Evolutionary conservation across 139 green algal genomes (phyloP).

Genomic region (Chlorella sp.): DNA sequence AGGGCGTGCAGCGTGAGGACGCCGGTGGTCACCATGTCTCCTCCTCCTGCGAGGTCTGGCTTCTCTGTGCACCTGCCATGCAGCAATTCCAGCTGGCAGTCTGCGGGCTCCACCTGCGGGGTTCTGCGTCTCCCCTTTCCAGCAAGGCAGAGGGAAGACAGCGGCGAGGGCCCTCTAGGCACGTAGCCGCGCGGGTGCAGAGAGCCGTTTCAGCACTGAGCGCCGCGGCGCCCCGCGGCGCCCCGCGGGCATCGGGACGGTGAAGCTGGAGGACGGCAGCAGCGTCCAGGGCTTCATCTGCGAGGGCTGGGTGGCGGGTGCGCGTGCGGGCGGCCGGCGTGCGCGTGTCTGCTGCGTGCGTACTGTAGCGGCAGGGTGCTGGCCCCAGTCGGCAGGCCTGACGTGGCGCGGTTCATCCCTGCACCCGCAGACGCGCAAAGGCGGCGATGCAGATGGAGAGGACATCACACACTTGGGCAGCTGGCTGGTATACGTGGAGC

Average conservation of each 20-base stretch:
- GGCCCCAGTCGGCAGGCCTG: not conserved
- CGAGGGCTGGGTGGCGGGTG: conserved; percentile 50
- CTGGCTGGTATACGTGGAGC: conserved; percentile 18
- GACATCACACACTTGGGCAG: conserved; percentile 32
- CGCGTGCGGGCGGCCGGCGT: not conserved
- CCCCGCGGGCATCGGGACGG: conserved; percentile 69
- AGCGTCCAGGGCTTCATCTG: conserved; percentile 74
- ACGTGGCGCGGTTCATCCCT: not conserved
- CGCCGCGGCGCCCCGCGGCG: no score
- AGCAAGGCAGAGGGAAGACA: not conserved
- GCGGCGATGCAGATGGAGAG: not conserved
- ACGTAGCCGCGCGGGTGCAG: no score
- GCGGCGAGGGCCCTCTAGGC: no score
- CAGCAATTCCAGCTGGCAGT: conserved; percentile 41
- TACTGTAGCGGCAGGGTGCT: not conserved
- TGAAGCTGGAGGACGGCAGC: conserved; percentile 63
- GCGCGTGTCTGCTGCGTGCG: not conserved
- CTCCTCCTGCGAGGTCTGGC: no score
- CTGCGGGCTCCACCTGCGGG: conserved; percentile 56
- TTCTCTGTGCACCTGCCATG: no score
- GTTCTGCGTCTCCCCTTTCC: not conserved
- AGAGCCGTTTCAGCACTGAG: no score
- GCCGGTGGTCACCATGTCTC: conserved; percentile 18
- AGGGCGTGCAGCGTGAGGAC: conserved; percentile 35
- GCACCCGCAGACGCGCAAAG: conserved; percentile 5